Conservation (phyloP, 176 grass and related monocot genomes). For the Carex scoparia region DNA sequence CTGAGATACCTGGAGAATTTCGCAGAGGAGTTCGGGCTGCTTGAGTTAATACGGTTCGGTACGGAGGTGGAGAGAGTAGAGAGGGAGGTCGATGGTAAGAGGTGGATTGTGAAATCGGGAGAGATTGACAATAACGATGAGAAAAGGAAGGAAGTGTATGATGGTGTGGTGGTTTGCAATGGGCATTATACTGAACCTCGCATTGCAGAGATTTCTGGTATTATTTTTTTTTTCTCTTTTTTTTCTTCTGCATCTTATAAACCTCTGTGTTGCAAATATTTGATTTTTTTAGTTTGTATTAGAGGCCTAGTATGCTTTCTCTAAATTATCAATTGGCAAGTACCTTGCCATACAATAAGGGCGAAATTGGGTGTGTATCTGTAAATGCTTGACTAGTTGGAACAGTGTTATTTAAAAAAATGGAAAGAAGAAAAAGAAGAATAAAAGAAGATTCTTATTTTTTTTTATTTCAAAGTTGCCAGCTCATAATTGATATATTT, state of each 20-base stretch:
- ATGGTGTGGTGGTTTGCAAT: slow-evolving; percentile 53
- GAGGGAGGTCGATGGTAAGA: slow-evolving; percentile 19
- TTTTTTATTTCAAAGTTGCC: too few species aligned
- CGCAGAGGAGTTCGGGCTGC: slow-evolving; percentile 48
- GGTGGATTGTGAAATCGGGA: slow-evolving; percentile 49
- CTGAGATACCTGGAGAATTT: slow-evolving; percentile 78
- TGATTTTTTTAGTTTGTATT: neutral
- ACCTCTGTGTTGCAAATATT: neutral
- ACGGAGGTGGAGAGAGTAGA: slow-evolving; percentile 49
- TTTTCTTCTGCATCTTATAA: neutral
- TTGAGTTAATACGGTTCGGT: slow-evolving; percentile 45
- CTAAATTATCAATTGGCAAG: neutral
- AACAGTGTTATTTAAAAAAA: neutral
- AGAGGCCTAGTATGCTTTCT: neutral
- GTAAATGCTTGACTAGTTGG: neutral
- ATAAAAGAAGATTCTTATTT: neutral
- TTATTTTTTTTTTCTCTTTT: neutral
- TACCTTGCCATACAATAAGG: neutral
- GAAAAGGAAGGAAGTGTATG: slow-evolving; percentile 33
- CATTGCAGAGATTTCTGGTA: slow-evolving; percentile 52
- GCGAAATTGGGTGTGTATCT: neutral
- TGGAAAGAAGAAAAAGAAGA: neutral
- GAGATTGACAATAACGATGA: neutral
- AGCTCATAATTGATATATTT: neutral
- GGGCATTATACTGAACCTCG: slow-evolving; percentile 50